These are phyloP conservation scores for Tolypocladium sp. DNA, from an alignment of 2,329 filamentous ascomycete species.

Conservation along the genomic window DNA sequence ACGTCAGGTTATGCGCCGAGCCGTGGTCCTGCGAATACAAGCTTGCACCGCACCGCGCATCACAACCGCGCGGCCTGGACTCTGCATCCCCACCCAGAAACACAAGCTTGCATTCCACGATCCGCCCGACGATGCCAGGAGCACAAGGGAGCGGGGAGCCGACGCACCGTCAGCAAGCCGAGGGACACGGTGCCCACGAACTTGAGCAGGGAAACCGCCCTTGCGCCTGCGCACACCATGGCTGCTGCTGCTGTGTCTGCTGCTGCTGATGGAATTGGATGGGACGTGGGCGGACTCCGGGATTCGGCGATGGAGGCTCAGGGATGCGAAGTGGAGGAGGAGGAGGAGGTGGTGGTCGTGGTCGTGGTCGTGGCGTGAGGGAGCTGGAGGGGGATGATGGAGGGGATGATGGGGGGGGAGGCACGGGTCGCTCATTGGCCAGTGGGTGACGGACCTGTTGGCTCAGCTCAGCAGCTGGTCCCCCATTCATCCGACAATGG, in stretches of 20 bases:
- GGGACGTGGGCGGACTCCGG: not conserved
- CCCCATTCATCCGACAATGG: not conserved
- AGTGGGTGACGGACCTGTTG: not conserved
- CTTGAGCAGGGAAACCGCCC: conserved; percentile 64
- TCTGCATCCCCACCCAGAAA: too few relatives aligned
- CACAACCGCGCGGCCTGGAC: not conserved
- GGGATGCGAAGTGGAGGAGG: not conserved
- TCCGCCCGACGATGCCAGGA: not conserved
- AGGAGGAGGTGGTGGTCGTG: too few relatives aligned
- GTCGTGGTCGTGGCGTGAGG: not conserved
- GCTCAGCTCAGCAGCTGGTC: not conserved
- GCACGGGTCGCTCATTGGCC: not conserved
- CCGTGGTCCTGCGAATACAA: not conserved
- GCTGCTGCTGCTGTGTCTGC: conserved; percentile 8
- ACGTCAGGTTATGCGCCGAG: not conserved
- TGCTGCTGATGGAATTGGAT: not conserved
- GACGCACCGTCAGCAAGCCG: conserved; percentile 74
- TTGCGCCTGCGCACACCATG: conserved; percentile 54
- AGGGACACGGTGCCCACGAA: conserved; percentile 88
- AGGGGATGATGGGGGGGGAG: not conserved
- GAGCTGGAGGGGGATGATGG: not conserved
- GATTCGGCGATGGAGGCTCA: not conserved
- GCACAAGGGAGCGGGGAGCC: conserved; percentile 4
- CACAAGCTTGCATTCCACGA: not conserved
- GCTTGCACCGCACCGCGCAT: not conserved